These are phyloP conservation scores for Megacollybia marginata DNA, from an alignment of 768 basidiomycete species.

Conservation along the genomic window DNA sequence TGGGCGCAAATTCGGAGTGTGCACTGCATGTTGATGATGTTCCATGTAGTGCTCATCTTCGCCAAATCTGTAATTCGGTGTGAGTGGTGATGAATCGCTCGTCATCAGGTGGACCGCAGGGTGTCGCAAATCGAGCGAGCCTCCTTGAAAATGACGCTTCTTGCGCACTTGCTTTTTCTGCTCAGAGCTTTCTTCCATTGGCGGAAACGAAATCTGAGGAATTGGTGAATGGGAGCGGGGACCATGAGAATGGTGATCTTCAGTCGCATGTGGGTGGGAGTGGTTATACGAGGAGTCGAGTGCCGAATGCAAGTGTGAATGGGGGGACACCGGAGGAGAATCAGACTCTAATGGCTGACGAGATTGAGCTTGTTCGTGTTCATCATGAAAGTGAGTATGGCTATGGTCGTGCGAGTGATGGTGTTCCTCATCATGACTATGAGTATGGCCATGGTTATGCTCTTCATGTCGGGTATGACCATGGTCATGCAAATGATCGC, in stretches of 20 bases:
- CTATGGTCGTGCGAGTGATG: constrained; percentile 22
- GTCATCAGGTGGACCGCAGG: constrained; percentile 10
- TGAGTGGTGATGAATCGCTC: constrained; percentile 45
- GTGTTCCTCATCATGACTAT: neutral
- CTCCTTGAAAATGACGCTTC: constrained; percentile 30
- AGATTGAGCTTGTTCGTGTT: too few relatives aligned
- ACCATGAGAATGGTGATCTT: constrained; percentile 5
- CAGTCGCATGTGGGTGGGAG: constrained; percentile 11
- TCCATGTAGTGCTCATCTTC: constrained; percentile 44
- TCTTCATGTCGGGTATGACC: constrained; percentile 10
- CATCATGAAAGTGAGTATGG: constrained; percentile 23
- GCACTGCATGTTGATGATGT: constrained; percentile 29
- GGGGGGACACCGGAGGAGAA: too few relatives aligned
- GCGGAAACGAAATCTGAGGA: neutral
- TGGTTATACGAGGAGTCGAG: constrained; percentile 21
- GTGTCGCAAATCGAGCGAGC: constrained; percentile 29
- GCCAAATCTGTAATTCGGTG: constrained; percentile 54
- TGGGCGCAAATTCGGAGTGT: constrained; percentile 38
- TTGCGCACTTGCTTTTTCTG: constrained; percentile 14
- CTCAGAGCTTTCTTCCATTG: constrained; percentile 1
- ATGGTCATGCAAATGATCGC: constrained; percentile 17
- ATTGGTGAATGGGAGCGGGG: neutral
- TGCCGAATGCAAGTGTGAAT: constrained; percentile 17
- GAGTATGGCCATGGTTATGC: neutral
- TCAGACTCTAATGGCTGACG: too few relatives aligned